phyloP scores from a whole-genome alignment of 140 eudicot species.

The Artemisia princeps region DNA sequence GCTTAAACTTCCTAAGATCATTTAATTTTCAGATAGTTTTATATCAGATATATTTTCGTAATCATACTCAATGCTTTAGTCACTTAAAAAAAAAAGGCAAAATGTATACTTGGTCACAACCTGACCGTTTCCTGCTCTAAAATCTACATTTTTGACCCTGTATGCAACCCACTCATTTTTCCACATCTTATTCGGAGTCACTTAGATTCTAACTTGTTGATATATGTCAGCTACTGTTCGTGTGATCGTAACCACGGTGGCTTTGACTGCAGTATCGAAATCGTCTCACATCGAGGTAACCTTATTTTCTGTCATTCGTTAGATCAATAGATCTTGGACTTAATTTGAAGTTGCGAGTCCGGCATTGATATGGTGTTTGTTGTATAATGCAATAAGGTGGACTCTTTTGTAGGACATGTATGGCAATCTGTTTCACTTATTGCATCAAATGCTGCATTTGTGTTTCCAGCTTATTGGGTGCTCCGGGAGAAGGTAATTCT shows the following conservation, averaged over 20 bases:
- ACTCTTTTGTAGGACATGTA: constrained; percentile 60
- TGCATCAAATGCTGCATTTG: constrained; percentile 90
- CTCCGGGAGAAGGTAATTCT: constrained; percentile 64
- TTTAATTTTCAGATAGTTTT: too few species aligned
- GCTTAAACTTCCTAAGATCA: too few species aligned
- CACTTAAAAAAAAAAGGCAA: neutral
- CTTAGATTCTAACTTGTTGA: constrained; percentile 13
- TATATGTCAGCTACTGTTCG: constrained; percentile 56
- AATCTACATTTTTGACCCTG: neutral
- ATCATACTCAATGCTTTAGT: too few species aligned
- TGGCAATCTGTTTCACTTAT: constrained; percentile 83
- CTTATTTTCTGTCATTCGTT: neutral
- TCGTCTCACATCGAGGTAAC: constrained; percentile 72
- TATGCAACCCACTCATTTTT: neutral
- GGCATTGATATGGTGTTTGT: too few species aligned
- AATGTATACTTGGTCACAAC: too few species aligned
- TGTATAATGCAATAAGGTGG: neutral
- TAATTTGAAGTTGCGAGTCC: neutral
- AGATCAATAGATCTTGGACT: neutral
- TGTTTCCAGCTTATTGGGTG: constrained; percentile 88
- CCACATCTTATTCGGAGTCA: neutral
- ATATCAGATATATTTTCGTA: too few species aligned
- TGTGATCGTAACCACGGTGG: constrained; percentile 94
- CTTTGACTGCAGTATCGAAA: constrained; percentile 77
- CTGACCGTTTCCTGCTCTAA: too few species aligned